These are phyloP conservation scores for Andrographis paniculata DNA, from an alignment of 305 asterid genomes.

Conservation along the genomic window DNA sequence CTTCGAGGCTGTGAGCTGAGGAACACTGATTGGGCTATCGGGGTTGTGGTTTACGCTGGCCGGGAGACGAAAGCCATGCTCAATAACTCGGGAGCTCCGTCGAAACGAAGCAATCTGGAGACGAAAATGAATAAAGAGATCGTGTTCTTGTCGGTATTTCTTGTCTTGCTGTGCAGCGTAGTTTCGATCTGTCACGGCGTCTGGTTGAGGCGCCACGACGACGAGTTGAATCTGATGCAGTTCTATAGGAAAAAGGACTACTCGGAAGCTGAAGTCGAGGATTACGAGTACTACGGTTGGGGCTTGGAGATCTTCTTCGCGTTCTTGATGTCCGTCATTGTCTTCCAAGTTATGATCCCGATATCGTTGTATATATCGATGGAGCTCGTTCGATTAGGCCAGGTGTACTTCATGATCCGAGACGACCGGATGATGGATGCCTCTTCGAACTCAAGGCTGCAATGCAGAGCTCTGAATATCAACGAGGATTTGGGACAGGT, in stretches of 20 bases:
- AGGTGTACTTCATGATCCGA: constrained; percentile 90
- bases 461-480: constrained; percentile 92
- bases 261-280: constrained; percentile 34
- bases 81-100: constrained; percentile 96
- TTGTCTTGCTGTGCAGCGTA: constrained; percentile 48
- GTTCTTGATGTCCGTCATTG: constrained; percentile 92
- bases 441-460: constrained; percentile 76
- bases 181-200: constrained; percentile 67
- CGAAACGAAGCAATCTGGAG: constrained; percentile 91
- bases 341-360: constrained; percentile 96
- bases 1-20: constrained; percentile 94
- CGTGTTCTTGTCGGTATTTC: constrained; percentile 64
- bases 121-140: constrained; percentile 83
- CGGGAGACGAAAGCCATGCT: constrained; percentile 96
- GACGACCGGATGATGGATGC: constrained; percentile 64
- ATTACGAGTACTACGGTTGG: constrained; percentile 83
- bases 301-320: constrained; percentile 85
- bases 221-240: constrained; percentile 69
- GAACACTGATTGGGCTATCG: constrained; percentile 87
- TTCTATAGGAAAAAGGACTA: constrained; percentile 76
- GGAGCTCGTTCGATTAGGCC: constrained; percentile 99
- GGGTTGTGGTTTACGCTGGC: constrained; percentile 86
- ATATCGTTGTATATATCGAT: constrained; percentile 93
- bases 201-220: constrained; percentile 71
- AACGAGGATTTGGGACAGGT: constrained; percentile 99